phyloP scores from a whole-genome alignment of 1,284 basidiomycete genomes.

The Ustilago trichophora region DNA sequence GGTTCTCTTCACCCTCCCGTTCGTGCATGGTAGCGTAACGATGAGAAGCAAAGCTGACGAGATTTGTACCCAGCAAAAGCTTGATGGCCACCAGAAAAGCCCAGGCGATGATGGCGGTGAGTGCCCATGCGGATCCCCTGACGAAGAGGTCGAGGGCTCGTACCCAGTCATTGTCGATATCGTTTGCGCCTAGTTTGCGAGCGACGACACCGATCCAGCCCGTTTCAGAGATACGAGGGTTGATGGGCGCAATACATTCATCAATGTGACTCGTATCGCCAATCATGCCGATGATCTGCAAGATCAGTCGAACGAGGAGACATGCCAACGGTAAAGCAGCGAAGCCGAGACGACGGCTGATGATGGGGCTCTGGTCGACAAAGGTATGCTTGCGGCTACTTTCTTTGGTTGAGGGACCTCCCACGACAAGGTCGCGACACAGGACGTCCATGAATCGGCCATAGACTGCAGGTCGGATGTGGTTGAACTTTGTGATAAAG shows the following conservation, averaged over 20 bases:
- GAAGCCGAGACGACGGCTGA: conserved; percentile 91
- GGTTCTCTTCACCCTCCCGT: conserved; percentile 59
- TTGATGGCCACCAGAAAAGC: conserved; percentile 60
- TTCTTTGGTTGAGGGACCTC: conserved; percentile 70
- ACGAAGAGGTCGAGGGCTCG: conserved; percentile 34
- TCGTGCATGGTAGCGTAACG: conserved; percentile 57
- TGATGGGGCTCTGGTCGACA: conserved; percentile 93
- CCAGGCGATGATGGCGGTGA: conserved; percentile 52
- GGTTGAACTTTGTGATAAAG: conserved; percentile 94
- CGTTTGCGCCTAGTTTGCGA: conserved; percentile 25
- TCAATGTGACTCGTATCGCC: conserved; percentile 68
- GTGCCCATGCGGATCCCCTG: conserved; percentile 41
- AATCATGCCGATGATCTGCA: conserved; percentile 78
- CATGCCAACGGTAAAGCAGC: conserved; percentile 91
- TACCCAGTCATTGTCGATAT: conserved; percentile 40
- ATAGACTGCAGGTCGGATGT: conserved; percentile 90
- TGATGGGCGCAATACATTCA: conserved; percentile 61
- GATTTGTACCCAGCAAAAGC: conserved; percentile 59
- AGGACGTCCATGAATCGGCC: conserved; percentile 95
- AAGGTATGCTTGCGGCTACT: conserved; percentile 76
- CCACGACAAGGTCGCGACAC: conserved; percentile 89
- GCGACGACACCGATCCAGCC: conserved; percentile 43
- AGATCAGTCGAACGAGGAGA: conserved; percentile 84
- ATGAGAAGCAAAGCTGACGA: conserved; percentile 57
- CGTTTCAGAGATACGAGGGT: conserved; percentile 11